These are phyloP conservation scores for Pseudogymnoascus sp. DNA, from an alignment of 2,329 filamentous ascomycete species.

Conservation along the genomic window DNA sequence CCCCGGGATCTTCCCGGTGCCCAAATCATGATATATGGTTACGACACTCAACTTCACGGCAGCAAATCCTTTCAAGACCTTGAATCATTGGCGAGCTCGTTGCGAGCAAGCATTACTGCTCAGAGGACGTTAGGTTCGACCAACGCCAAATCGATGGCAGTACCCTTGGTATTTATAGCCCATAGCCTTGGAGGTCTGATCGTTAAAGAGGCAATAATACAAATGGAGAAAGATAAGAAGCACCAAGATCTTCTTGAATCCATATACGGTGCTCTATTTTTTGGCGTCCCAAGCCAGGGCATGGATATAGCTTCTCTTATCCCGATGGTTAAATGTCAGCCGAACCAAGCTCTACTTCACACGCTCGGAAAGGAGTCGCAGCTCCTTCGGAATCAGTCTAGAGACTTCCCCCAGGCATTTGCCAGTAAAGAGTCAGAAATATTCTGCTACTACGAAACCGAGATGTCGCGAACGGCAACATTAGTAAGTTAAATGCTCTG, in stretches of 20 bases:
- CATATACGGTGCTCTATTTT: conserved; percentile 15
- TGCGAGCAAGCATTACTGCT: not conserved
- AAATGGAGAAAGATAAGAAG: conserved; percentile 8
- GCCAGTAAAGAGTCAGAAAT: conserved; percentile 10
- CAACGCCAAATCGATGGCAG: not conserved
- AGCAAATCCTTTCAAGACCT: not conserved
- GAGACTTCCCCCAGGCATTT: conserved; percentile 12
- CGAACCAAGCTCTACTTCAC: conserved; percentile 12
- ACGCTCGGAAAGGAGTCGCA: conserved; percentile 11
- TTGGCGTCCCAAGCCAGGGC: conserved; percentile 17
- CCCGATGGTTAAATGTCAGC: conserved; percentile 15
- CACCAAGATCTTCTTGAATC: not conserved
- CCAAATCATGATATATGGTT: conserved; percentile 2
- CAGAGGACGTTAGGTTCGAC: not conserved
- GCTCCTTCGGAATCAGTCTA: conserved; percentile 3
- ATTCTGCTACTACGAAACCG: conserved; percentile 16
- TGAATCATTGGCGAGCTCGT: not conserved
- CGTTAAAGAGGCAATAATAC: conserved; percentile 18
- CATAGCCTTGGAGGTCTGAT: conserved; percentile 22
- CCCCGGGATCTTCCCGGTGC: not conserved
- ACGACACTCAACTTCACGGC: not conserved
- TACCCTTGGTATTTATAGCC: conserved; percentile 18
- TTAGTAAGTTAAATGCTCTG: not conserved
- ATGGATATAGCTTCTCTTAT: conserved; percentile 15
- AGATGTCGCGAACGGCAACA: conserved; percentile 13